A percentile compares a stretch with the other conserved stretches of the same genome.
Conservation (phyloP, 2,329 filamentous ascomycete species). For the Colletotrichum simmondsii region DNA sequence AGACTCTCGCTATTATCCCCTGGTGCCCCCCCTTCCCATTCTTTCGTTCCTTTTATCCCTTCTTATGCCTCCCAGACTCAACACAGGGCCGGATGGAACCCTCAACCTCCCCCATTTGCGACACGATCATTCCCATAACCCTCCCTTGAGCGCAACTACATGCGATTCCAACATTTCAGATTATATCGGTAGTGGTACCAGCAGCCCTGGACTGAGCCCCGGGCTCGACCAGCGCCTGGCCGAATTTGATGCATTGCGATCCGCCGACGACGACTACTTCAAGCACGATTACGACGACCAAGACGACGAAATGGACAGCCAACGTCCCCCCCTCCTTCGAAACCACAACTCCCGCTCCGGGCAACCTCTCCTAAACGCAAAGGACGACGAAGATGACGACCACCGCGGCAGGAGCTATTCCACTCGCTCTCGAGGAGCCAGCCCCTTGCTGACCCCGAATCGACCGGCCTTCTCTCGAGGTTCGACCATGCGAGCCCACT, state of each 20-base stretch:
- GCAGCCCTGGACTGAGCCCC: constrained; percentile 20
- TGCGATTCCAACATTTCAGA: constrained; percentile 35
- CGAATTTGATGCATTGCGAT: constrained; percentile 33
- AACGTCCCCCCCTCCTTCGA: constrained; percentile 57
- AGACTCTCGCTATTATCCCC: constrained; percentile 2
- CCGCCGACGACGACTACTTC: constrained; percentile 37
- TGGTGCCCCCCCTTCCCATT: neutral
- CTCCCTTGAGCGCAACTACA: constrained; percentile 31
- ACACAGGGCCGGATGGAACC: constrained; percentile 31
- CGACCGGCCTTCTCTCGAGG: constrained; percentile 53
- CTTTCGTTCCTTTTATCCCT: constrained; percentile 22
- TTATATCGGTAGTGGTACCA: constrained; percentile 32
- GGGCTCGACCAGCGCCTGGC: constrained; percentile 32
- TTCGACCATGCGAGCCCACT: constrained; percentile 82
- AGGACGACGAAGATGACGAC: constrained; percentile 42
- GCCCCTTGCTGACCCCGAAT: constrained; percentile 32
- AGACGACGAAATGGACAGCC: constrained; percentile 53
- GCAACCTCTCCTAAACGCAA: constrained; percentile 53
- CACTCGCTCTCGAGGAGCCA: constrained; percentile 29
- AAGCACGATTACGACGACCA: constrained; percentile 46
- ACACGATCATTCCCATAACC: constrained; percentile 9
- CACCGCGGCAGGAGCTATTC: constrained; percentile 34
- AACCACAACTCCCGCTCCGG: constrained; percentile 57
- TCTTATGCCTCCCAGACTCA: constrained; percentile 35
- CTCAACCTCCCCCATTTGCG: constrained; percentile 25